Conservation (phyloP, 129 eudicot species). For the Erigeron canadensis region DNA sequence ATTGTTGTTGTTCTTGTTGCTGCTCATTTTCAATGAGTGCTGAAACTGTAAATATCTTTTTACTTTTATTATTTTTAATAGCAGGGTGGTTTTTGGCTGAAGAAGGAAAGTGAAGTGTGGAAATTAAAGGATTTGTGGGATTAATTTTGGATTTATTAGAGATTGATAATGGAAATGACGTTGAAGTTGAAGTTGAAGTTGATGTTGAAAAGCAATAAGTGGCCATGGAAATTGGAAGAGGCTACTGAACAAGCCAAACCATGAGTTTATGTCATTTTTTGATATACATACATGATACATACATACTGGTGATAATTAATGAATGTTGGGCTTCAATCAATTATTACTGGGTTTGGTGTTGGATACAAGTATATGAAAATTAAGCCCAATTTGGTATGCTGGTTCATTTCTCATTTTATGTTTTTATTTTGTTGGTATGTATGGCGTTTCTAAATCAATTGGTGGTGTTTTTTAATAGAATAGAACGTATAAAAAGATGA, state of each 20-base stretch:
- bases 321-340: conserved; percentile 8
- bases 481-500: too few relatives aligned
- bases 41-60: conserved; percentile 20
- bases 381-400: background rate
- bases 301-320: background rate
- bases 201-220: conserved; percentile 41
- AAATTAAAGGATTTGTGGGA: background rate
- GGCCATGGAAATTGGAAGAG: conserved; percentile 35
- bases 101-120: conserved; percentile 14
- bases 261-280: conserved; percentile 13
- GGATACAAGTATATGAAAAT: background rate
- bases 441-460: too few relatives aligned
- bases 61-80: background rate
- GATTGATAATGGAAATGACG: background rate
- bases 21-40: conserved; percentile 28
- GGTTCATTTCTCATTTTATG: background rate
- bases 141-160: conserved; percentile 26
- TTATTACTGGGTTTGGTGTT: background rate
- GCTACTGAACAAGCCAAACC: conserved; percentile 18
- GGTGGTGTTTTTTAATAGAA: too few relatives aligned
- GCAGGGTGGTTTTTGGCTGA: background rate
- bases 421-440: too few relatives aligned
- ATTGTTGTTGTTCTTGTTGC: conserved; percentile 19
- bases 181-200: conserved; percentile 23
- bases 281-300: too few relatives aligned